Evolutionary conservation across 2,329 filamentous ascomycete species (phyloP), one percentile per base, ranked within the genome.

Genomic region (Beauveria asiatica): DNA sequence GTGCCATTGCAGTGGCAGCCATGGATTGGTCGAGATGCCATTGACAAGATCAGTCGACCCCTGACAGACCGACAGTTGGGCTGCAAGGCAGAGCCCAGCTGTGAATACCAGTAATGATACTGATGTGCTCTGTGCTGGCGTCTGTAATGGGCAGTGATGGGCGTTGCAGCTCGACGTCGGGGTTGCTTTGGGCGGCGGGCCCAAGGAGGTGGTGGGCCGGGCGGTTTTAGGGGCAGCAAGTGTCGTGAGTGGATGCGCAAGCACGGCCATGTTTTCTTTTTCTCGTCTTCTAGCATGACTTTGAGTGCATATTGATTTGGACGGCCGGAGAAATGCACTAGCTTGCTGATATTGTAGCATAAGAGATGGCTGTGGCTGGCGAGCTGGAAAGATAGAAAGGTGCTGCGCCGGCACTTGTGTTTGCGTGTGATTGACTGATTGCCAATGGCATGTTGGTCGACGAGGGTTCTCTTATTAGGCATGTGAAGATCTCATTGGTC

Each of bases 221-320:
- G 30, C 16, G 17, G 21, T 42, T 41, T 42, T 41, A 49, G 33
- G 44, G 50, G 55, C 21, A 49, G 33, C 44, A 41, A 41, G 5
- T 49, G 44, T 41, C 27, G 37, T 50, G 55, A 41, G 30, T 44
- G 53, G 25, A n/a, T 41, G 44, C 41, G 55, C 21, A 41, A 57
- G 41, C 42, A 56, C 11, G 53, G n/a, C 6, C 45, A 42, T 57
- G 55, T 50, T 57, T 57, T 57, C 55, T 57, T 57, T 57, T 57
- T 50, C 11, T 57, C 33, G 17, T 19, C 33, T 27, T 27, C 30
- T 44, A 11, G 46, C 45, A 49, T 49, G 30, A 57, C 30, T 42
- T 33, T n/a, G 42, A n/a, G 30, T 25, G 54, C 44, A 37, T 39
- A 27, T 49, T 44, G 37, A 50, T 19, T 37, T 50, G 45, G 17